Base-by-base conservation (phyloP, 73 alveolate genomes). In the Paramecium pentaurelia region DNA sequence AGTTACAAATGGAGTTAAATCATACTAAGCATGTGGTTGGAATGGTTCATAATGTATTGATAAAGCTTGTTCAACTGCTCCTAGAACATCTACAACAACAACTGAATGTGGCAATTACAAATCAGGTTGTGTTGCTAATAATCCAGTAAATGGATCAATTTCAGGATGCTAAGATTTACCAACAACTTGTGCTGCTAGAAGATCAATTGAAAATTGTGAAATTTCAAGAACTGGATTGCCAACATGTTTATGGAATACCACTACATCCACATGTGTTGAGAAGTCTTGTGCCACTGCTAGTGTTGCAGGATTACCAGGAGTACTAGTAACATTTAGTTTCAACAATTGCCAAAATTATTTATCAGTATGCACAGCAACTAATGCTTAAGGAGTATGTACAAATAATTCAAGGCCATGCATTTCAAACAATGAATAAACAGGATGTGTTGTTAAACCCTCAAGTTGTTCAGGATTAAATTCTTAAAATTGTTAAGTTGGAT, bases 221-320 rank as follows among this genome's bases (percentile, higher is more conserved):
- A 34, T 60, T 10, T 8, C 83, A 30, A 60, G 83, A 60, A 0
- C 25, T 10, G 83, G 83, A 20, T 30, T 34, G 6, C 83, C 83
- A 60, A 60, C 38, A 60, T 60, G 83, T 25, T 12, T 60, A 18
- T 60, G 83, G 83, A 60, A 60, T 60, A 30, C 44, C 1, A 47
- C 49, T 25, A 60, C 83, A 8, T 34, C 49, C 2, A 6, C 25
- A 1, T 71, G 86, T 71, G 86, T 71, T 12, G 51, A 30, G 9
- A 71, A 71, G 32, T 34, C 60, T 34, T 71, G 86, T 32, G 86
- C 51, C 16, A 71, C 86, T 34, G 86, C 86, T 25, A 60, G 45
- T 60, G 45, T 34, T 60, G 12, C 16, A 25, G 27, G 28, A 60
- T 40, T 37, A 1, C 22, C 49, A 44, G 75, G 34, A 12, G 12